Conservation (phyloP, 495 filamentous ascomycete species). For the Corynascus novoguineensis region DNA sequence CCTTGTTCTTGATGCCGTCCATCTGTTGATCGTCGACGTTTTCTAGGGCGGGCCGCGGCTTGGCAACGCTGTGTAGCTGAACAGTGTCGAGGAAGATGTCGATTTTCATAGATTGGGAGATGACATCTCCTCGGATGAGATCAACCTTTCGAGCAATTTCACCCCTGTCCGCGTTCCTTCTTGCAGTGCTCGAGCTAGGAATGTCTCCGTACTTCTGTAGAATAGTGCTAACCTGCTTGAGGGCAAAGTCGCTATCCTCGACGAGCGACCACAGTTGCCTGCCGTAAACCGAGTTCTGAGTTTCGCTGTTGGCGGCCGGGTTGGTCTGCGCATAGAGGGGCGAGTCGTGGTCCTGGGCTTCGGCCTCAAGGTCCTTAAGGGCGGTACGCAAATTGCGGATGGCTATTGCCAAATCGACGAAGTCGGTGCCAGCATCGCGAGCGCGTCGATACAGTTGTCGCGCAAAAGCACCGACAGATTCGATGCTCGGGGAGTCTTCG, state of each 20-base stretch:
- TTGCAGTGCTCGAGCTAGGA: slow-evolving; percentile 1
- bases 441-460: slow-evolving; percentile 37
- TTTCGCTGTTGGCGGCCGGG: slow-evolving; percentile 14
- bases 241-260: slow-evolving; percentile 45
- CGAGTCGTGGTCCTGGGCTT: slow-evolving; percentile 46
- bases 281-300: slow-evolving; percentile 29
- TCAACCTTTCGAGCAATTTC: slow-evolving; percentile 31
- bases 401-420: slow-evolving; percentile 31
- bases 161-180: slow-evolving; percentile 28
- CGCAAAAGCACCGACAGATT: slow-evolving; percentile 40
- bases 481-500: slow-evolving; percentile 29
- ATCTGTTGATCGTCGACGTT: slow-evolving; percentile 26
- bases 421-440: slow-evolving; percentile 35
- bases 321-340: slow-evolving; percentile 33
- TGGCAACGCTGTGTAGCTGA: slow-evolving; percentile 38
- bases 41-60: slow-evolving; percentile 24
- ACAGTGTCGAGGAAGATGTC: slow-evolving; percentile 45
- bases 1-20: slow-evolving; percentile 44
- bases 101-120: slow-evolving; percentile 38
- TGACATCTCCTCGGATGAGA: slow-evolving; percentile 33
- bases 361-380: slow-evolving; percentile 45
- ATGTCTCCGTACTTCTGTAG: slow-evolving; percentile 33
- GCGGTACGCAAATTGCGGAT: slow-evolving; percentile 44
- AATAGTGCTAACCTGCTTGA: slow-evolving; percentile 44
- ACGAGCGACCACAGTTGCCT: slow-evolving; percentile 42